A percentile compares a stretch with the other conserved stretches of the same genome.
phyloP scores from a whole-genome alignment of 768 basidiomycete species.

The Phlegmacium glaucopus region DNA sequence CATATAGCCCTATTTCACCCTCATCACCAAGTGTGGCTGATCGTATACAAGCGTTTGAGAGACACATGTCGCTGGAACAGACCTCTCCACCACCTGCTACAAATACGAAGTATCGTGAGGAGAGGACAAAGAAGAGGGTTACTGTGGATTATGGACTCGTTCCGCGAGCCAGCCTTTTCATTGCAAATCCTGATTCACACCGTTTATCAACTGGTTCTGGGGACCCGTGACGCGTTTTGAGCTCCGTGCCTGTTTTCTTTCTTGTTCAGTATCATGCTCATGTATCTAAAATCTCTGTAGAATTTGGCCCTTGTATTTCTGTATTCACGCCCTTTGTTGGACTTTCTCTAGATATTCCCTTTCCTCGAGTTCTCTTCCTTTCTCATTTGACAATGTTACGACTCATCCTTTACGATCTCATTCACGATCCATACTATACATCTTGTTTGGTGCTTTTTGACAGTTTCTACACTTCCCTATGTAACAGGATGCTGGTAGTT shows the following conservation, averaged over 20 bases:
- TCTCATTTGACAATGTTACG: background rate
- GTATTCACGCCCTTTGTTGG: too few relatives aligned
- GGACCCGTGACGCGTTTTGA: background rate
- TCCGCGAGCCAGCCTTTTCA: slow-evolving; percentile 58
- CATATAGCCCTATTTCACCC: slow-evolving; percentile 1
- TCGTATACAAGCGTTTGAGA: slow-evolving; percentile 57
- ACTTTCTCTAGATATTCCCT: background rate
- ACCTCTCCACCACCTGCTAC: slow-evolving; percentile 25
- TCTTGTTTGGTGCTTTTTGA: background rate
- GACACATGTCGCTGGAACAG: slow-evolving; percentile 49
- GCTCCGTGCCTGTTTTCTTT: background rate
- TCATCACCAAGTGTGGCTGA: slow-evolving; percentile 34
- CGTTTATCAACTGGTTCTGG: slow-evolving; percentile 12
- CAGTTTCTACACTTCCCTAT: background rate
- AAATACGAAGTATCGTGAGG: slow-evolving; percentile 42
- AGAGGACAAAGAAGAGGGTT: slow-evolving; percentile 34
- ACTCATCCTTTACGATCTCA: background rate
- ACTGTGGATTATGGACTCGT: slow-evolving; percentile 63
- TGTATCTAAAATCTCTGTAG: too few relatives aligned
- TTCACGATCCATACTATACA: slow-evolving; percentile 3
- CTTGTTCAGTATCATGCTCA: too few relatives aligned
- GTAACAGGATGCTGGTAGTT: too few relatives aligned
- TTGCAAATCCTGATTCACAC: slow-evolving; percentile 66
- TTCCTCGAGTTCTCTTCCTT: background rate
- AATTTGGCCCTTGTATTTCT: too few relatives aligned